Evolutionary conservation across 2,329 filamentous ascomycete genomes (phyloP), one percentile per base, ranked within the genome.

Genomic region (Diaporthe amygdali): DNA sequence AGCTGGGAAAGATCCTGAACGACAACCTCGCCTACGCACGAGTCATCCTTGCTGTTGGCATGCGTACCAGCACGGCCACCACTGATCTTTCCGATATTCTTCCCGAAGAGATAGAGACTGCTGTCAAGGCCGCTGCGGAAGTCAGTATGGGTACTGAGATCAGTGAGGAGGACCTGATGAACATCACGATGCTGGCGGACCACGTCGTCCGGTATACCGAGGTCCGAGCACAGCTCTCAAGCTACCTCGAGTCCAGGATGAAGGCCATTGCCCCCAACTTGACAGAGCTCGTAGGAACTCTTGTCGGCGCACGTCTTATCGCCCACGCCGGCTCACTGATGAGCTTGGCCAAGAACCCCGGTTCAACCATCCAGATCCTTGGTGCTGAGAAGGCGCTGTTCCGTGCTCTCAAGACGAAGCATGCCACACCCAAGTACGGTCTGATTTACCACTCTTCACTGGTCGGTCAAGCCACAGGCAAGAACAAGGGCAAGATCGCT

Each of bases 401-500:
- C 92, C 92, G 96, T 79, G 96, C 96, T 25, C 88, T 99, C 74
- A 99, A 99, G 90, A 99, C 96, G 63, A 98, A 99, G 89, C 96
- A 98, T 83, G 95, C 98, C 80, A 99, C 96, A 47, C 96, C 96
- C 80, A 99, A 98, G 85, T 99, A 98, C 79, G 96, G 96, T 89
- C 89, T 97, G 75, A 94, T 97, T 81, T 97, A 96, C 85, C 93
- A 97, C 83, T 93, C 94, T 61, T 96, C 94, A 34, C 90, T 99
- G 55, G 97, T 99, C 75, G 97, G 96, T 54, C 96, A 99, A 85
- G 96, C 96, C 37, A 97, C 94, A 25, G 96, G 96, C 78, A 96
- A 94, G 87, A 98, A 98, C 88, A 99, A 99, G 92, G 96, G 96
- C 78, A 99, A 99, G 88, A 97, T 99, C 79, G 96, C 96, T 51